phyloP scores from a whole-genome alignment of 306 rosid genomes.

The Betula pendula region DNA sequence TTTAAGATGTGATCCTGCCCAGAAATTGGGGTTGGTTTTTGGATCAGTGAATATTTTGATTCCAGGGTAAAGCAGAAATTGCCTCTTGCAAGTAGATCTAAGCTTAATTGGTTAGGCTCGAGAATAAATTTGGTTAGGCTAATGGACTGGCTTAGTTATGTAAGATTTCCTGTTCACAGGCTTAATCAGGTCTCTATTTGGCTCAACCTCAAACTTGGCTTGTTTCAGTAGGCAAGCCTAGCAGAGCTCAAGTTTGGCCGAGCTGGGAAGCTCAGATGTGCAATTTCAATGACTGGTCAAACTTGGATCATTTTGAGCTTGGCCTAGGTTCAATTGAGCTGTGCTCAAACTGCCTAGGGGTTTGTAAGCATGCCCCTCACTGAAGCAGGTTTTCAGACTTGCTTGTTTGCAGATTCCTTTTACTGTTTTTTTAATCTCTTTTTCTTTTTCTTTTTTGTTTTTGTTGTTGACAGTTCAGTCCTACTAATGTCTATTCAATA shows the following conservation, averaged over 20 bases:
- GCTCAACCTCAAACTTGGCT: neutral
- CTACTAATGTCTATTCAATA: neutral
- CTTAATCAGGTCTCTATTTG: neutral
- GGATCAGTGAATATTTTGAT: neutral
- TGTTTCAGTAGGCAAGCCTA: neutral
- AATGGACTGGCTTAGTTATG: neutral
- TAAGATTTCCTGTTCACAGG: neutral
- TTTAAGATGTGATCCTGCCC: neutral
- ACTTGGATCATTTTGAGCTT: neutral
- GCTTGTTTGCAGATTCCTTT: neutral
- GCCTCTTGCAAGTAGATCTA: neutral
- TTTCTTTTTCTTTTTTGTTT: neutral
- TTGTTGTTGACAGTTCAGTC: neutral
- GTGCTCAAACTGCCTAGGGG: neutral
- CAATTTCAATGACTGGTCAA: neutral
- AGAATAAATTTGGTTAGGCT: neutral
- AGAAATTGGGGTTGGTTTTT: neutral
- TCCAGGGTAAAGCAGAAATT: neutral
- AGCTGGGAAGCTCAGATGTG: neutral
- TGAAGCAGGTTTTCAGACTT: neutral
- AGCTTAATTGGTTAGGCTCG: neutral
- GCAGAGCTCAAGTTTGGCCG: neutral
- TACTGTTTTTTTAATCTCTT: neutral
- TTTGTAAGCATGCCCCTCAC: neutral
- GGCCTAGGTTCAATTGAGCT: neutral